A percentile compares a stretch with the other conserved stretches of the same genome.
Evolutionary conservation across 2,329 filamentous ascomycete genomes (phyloP).

Genomic region (Paecilomyces niveus): DNA sequence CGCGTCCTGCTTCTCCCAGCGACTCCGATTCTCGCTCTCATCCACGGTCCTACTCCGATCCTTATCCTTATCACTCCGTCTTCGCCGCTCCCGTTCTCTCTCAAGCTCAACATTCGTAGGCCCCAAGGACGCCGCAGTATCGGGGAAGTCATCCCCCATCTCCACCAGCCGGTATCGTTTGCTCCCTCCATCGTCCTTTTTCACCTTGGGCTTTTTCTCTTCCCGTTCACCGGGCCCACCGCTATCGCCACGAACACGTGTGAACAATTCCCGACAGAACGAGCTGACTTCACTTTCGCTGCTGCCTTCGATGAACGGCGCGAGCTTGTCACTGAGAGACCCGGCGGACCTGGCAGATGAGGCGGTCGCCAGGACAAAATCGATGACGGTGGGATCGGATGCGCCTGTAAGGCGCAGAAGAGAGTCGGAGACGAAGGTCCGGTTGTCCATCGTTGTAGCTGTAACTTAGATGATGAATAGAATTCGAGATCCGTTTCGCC

Average conservation of each 20-base stretch:
- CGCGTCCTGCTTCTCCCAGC: constrained; percentile 26
- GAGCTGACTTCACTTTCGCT: constrained; percentile 36
- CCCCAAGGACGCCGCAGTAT: constrained; percentile 22
- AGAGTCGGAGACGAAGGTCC: constrained; percentile 42
- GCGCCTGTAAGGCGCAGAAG: constrained; percentile 48
- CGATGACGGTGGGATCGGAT: constrained; percentile 49
- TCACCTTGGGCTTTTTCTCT: constrained; percentile 12
- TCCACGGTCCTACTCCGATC: constrained; percentile 10
- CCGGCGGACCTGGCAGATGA: constrained; percentile 42
- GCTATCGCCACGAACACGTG: constrained; percentile 21
- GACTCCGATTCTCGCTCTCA: constrained; percentile 9
- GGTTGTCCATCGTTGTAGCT: constrained; percentile 27
- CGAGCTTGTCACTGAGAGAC: constrained; percentile 45
- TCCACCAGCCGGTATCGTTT: constrained; percentile 50
- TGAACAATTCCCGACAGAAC: constrained; percentile 44
- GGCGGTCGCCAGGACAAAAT: constrained; percentile 51
- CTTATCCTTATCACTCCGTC: constrained; percentile 13
- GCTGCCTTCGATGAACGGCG: constrained; percentile 44
- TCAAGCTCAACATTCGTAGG: constrained; percentile 30
- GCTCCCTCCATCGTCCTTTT: constrained; percentile 25
- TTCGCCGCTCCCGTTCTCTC: constrained; percentile 24
- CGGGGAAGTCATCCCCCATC: constrained; percentile 43
- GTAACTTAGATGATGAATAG: neutral
- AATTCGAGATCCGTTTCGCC: neutral
- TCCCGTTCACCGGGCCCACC: constrained; percentile 6